Evolutionary conservation across 1,139 yeast genomes (phyloP), one percentile per base, ranked within the genome.

Genomic region (Pichia terricola): DNA sequence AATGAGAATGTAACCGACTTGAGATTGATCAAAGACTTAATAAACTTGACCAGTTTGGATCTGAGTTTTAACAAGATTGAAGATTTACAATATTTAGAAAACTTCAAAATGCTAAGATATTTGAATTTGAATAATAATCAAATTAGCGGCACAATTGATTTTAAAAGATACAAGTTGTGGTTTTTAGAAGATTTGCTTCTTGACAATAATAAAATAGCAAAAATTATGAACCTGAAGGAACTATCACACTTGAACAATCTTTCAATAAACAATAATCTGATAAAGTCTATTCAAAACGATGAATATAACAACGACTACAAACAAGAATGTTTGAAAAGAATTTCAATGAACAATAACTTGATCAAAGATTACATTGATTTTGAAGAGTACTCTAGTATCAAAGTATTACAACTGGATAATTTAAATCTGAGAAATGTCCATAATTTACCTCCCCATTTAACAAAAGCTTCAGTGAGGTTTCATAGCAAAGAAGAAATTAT

Each of bases 391-490:
- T 73, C 73, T 1, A 59, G 52, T 33, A 61, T 76, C 47, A 60
- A 77, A 40, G 69, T 68, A 4, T 57, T 77, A 35, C 63, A 75
- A 43, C 53, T 74, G 30, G 80, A 75, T 54, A 72, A 7, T n/a
- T 28, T 10, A 28, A 22, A 8, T 16, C 10, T 37, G 31, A 28
- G 28, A 8, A 30, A 30, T 30, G 10, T 30, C 10, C 10, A 8
- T 8, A 7, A 30, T 8, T 30, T 30, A 30, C 7, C 7, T 30
- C 7, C 7, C 9, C 32, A 30, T 9, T 40, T 68, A 2, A 43
- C 56, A 1, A 66, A 65, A 26, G 47, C 71, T 8, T 54, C 59
- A 30, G 10, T 30, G 7, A 7, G 32, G 10, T 30, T 30, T 30
- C 7, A 8, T 30, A 16, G 22, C 22, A 30, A 30, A 30, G 40